Conservation (phyloP, 495 filamentous ascomycete species). For the Aspergillus bridgeri region DNA sequence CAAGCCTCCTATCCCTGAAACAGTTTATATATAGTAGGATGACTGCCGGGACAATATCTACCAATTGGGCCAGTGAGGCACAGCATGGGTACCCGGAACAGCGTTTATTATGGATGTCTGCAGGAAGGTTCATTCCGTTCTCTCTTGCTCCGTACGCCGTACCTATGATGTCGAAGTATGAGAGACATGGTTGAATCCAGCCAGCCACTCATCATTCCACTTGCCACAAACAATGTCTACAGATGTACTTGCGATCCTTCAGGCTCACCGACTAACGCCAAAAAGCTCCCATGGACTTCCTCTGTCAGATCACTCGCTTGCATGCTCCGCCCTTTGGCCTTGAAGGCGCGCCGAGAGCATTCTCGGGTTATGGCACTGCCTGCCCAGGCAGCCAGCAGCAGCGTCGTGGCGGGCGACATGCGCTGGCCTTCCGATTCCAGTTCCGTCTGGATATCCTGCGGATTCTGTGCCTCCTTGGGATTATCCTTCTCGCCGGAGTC, state of each 20-base stretch:
- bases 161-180: not conserved
- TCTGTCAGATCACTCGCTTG: constrained; percentile 95
- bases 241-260: constrained; percentile 43
- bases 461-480: constrained; percentile 33
- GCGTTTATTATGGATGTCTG: not conserved
- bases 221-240: constrained; percentile 15
- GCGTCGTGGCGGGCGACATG: constrained; percentile 57
- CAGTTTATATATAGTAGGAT: not conserved
- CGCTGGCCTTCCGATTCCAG: constrained; percentile 42
- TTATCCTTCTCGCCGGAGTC: constrained; percentile 53
- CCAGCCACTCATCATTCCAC: not conserved
- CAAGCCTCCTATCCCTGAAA: not conserved
- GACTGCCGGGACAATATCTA: not conserved
- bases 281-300: constrained; percentile 79
- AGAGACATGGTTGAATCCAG: not conserved
- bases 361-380: constrained; percentile 86
- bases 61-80: not conserved
- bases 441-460: constrained; percentile 41
- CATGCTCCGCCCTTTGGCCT: constrained; percentile 80
- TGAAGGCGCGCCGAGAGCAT: constrained; percentile 84
- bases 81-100: not conserved
- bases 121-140: too few relatives aligned
- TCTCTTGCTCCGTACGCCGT: not conserved
- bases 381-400: constrained; percentile 79
- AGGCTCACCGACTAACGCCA: constrained; percentile 65